These are phyloP conservation scores for Vitis riparia DNA, from an alignment of 164 flowering plant species.

Conservation along the genomic window DNA sequence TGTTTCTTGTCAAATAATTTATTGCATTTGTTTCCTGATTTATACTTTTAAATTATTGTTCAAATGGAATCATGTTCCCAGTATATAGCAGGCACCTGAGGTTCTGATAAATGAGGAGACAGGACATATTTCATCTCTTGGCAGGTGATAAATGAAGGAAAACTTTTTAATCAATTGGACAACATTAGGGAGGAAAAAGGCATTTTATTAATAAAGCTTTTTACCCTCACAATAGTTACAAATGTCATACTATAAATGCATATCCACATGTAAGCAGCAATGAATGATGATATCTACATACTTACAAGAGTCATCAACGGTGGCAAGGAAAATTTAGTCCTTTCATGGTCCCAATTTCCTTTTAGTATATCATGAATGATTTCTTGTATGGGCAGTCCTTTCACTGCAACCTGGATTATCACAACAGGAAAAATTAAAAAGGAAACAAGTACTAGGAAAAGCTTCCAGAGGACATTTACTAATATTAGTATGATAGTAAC, in stretches of 20 bases:
- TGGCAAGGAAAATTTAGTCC: conserved; percentile 77
- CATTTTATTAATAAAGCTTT: background rate
- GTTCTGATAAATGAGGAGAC: background rate
- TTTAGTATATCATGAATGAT: conserved; percentile 58
- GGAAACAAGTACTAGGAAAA: background rate
- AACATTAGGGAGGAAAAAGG: background rate
- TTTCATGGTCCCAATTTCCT: conserved; percentile 93
- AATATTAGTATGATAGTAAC: background rate
- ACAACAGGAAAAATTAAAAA: background rate
- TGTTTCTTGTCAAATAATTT: background rate
- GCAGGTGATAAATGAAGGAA: background rate
- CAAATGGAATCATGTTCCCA: background rate
- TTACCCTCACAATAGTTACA: background rate
- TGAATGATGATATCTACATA: conserved; percentile 5
- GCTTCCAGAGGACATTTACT: background rate
- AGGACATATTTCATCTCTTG: background rate
- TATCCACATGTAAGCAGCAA: background rate
- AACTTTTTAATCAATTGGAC: background rate
- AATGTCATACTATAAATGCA: background rate
- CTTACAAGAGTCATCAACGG: conserved; percentile 94
- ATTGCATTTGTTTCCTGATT: background rate
- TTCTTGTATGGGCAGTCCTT: conserved; percentile 50
- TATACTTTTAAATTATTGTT: background rate
- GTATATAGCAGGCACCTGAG: background rate
- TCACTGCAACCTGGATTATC: conserved; percentile 50